A percentile compares a stretch with the other conserved stretches of the same genome.
phyloP scores from a whole-genome alignment of 305 asterid genomes.

The Fraxinus latifolia region DNA sequence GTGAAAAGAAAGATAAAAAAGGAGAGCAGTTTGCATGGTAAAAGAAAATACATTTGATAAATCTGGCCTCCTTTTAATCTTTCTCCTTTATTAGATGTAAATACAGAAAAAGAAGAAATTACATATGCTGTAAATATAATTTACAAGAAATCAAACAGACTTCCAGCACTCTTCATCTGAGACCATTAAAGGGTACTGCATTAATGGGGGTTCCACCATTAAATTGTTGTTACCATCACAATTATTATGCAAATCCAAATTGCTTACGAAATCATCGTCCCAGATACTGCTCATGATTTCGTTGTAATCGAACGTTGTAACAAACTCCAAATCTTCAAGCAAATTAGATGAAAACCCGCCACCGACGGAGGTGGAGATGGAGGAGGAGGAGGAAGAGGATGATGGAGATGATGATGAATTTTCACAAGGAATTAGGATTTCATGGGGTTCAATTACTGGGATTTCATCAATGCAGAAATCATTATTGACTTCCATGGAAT shows the following conservation, averaged over 20 bases:
- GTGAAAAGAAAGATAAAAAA: background rate
- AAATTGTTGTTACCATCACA: conserved; percentile 13
- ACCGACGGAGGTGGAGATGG: background rate
- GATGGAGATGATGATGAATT: conserved; percentile 32
- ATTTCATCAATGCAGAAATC: conserved; percentile 71
- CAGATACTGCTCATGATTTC: conserved; percentile 41
- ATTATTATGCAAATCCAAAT: conserved; percentile 43
- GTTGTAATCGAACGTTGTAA: conserved; percentile 38
- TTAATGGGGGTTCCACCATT: conserved; percentile 13
- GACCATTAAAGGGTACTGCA: conserved; percentile 25
- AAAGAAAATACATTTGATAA: background rate
- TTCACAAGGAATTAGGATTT: conserved; percentile 43
- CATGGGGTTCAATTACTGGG: conserved; percentile 66
- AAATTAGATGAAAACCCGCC: conserved; percentile 17
- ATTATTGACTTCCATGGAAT: conserved; percentile 31
- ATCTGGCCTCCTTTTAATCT: background rate
- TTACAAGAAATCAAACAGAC: conserved; percentile 25
- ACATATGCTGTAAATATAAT: background rate
- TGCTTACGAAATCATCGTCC: conserved; percentile 51
- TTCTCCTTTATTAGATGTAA: background rate
- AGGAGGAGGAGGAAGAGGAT: conserved; percentile 30
- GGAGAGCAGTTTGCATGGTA: background rate
- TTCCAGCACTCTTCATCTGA: conserved; percentile 37
- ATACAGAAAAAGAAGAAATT: background rate
- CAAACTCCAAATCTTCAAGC: conserved; percentile 28